These are phyloP conservation scores for Vaccinium darrowii DNA, from an alignment of 148 eudicot species.

Conservation along the genomic window DNA sequence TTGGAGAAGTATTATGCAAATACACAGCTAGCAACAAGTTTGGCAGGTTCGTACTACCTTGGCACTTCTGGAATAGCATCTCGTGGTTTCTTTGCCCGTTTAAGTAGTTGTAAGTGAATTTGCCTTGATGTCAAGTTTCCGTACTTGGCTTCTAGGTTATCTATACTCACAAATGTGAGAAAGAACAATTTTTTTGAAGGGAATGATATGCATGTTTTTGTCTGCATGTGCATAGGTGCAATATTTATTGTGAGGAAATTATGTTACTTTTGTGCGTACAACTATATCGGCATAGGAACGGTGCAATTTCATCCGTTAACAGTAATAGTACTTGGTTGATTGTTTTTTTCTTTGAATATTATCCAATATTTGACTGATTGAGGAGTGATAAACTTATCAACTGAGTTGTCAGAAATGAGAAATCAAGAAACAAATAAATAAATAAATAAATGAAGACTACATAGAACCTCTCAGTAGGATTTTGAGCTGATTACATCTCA, in stretches of 20 bases:
- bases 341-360: not conserved
- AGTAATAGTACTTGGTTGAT: no score
- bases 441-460: not conserved
- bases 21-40: constrained; percentile 64
- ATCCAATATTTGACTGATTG: no score
- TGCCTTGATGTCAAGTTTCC: constrained; percentile 14
- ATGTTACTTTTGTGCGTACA: not conserved
- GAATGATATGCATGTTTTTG: not conserved
- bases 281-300: not conserved
- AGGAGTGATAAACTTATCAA: not conserved
- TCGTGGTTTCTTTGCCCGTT: not conserved
- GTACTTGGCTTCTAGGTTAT: not conserved
- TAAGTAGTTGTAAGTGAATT: not conserved
- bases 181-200: not conserved
- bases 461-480: not conserved
- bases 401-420: not conserved
- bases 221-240: not conserved
- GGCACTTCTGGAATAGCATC: constrained; percentile 1
- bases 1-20: constrained; percentile 54
- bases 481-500: not conserved
- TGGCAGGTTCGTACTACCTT: constrained; percentile 67
- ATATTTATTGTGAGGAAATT: not conserved
- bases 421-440: not conserved
- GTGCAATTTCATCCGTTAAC: no score
- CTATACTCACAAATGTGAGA: no score